These are phyloP conservation scores for Leccinum arenicola DNA, from an alignment of 768 basidiomycete species.

Conservation along the genomic window DNA sequence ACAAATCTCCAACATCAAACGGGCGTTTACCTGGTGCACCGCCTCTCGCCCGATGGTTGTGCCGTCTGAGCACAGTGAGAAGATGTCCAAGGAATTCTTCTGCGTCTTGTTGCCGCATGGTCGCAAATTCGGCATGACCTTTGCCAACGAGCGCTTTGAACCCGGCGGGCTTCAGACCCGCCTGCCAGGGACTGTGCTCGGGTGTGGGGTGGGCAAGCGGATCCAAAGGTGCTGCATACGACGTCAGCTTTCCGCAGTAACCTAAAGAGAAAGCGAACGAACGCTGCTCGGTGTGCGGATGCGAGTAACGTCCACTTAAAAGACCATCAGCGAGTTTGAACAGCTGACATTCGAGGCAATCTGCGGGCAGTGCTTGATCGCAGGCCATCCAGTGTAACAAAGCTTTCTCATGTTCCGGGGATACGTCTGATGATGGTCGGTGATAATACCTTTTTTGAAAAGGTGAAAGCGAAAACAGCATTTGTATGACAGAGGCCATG, in stretches of 20 bases:
- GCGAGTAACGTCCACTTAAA: conserved; percentile 87
- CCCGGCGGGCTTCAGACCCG: conserved; percentile 74
- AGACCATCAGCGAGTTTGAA: conserved; percentile 90
- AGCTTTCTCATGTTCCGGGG: conserved; percentile 30
- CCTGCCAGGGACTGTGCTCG: conserved; percentile 47
- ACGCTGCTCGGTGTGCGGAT: conserved; percentile 43
- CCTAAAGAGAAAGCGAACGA: conserved; percentile 4
- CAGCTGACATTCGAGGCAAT: conserved; percentile 95
- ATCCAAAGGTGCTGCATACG: conserved; percentile 25
- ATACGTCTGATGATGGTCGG: conserved; percentile 12
- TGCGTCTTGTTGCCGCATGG: conserved; percentile 96
- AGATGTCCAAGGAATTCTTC: conserved; percentile 92
- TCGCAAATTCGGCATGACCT: conserved; percentile 91
- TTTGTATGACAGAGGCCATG: conserved; percentile 92
- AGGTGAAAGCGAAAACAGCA: conserved; percentile 72
- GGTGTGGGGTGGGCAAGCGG: conserved; percentile 31
- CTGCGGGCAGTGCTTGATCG: conserved; percentile 64
- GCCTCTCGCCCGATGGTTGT: conserved; percentile 47
- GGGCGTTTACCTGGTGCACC: conserved; percentile 33
- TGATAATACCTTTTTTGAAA: conserved; percentile 73
- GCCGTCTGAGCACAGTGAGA: conserved; percentile 66
- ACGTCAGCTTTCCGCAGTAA: conserved; percentile 8
- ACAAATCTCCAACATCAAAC: background rate
- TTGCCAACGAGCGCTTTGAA: conserved; percentile 92
- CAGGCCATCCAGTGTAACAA: conserved; percentile 60